Base-by-base conservation (phyloP, 371 early-diverging fungal species). In the Zychaea mexicana region DNA sequence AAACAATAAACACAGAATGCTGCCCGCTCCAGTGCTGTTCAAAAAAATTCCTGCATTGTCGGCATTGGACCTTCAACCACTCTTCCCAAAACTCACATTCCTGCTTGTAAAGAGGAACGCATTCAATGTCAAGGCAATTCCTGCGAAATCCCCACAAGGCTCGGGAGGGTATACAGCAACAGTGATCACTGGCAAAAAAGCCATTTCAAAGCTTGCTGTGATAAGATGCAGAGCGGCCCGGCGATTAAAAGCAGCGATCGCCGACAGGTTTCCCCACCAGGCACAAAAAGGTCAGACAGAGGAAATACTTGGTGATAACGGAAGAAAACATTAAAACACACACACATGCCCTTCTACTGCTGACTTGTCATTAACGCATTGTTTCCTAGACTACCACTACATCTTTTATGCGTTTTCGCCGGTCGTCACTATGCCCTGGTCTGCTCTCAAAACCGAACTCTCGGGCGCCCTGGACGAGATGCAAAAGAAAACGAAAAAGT, bases 231-330 rank as follows among this genome's bases (percentile, higher is more conserved):
- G 49, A 22, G 49, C 49, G 12, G n/a, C 21, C 10, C 21, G 49
- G 22, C 21, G 49, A 49, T 49, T 49, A 49, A 49, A 49, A 24
- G 49, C 49, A n/a, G 49, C 3, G 49, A 49, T 49, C 49, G 49
- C 49, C 49, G 24, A 49, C 22, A 6, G 49, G 19, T 49, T 49
- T 49, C 49, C 49, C n/a, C 6, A 2, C 13, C 49, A 49, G 1
- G 49, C 49, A 9, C 49, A 19, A 4, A 24, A 19, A 49, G 49
- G 49, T 49, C 15, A 36, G 15, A 17, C n/a, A n/a, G n/a, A n/a
- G n/a, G n/a, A n/a, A 42, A 15, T 12, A 4, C n/a, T 7, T 4
- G 15, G n/a, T 42, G 42, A 42, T 42, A 42, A 42, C 42, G 42
- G 15, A 42, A 42, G 15, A 42, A 42, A 42, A 42, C 7, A 17